These are phyloP conservation scores for Saccharomycopsis phalli DNA, from an alignment of 1,139 yeast species.

Conservation along the genomic window DNA sequence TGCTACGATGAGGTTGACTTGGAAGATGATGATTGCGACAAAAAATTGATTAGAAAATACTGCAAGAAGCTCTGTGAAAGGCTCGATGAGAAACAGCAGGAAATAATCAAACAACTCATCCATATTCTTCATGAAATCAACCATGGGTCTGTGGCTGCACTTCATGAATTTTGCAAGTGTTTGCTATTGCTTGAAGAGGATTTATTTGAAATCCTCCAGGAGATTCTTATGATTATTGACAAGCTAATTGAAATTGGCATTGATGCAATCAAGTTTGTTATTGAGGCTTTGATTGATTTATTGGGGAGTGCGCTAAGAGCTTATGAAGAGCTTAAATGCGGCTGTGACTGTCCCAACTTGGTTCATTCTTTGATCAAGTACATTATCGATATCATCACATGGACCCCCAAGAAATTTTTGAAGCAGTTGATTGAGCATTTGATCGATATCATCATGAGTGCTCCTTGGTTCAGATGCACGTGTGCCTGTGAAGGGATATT, in stretches of 20 bases:
- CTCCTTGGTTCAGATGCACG: constrained; percentile 12
- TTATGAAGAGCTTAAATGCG: constrained; percentile 15
- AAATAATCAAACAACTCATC: constrained; percentile 2
- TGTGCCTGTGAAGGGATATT: constrained; percentile 17
- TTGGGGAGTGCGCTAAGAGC: constrained; percentile 7
- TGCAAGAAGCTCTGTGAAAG: constrained; percentile 9
- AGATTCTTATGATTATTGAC: constrained; percentile 13
- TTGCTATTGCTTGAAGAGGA: constrained; percentile 9
- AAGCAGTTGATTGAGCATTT: constrained; percentile 12
- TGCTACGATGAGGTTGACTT: constrained; percentile 41
- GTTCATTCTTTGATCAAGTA: constrained; percentile 12
- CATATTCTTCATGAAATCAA: constrained; percentile 3
- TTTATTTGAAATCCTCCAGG: constrained; percentile 16
- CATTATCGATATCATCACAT: constrained; percentile 14
- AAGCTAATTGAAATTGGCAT: constrained; percentile 13
- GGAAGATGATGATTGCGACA: constrained; percentile 10
- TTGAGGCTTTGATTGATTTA: constrained; percentile 14
- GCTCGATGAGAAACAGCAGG: constrained; percentile 9
- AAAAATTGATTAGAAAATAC: constrained; percentile 8
- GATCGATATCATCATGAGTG: constrained; percentile 6
- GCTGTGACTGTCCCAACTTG: constrained; percentile 16
- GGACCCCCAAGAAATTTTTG: constrained; percentile 14
- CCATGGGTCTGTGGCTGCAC: constrained; percentile 12
- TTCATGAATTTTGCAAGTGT: constrained; percentile 7
- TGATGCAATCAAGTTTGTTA: constrained; percentile 12